Percentiles rank a stretch among this genome's conserved stretches.
Evolutionary conservation across 768 basidiomycete species (phyloP).

Genomic region (Suillus plorans): DNA sequence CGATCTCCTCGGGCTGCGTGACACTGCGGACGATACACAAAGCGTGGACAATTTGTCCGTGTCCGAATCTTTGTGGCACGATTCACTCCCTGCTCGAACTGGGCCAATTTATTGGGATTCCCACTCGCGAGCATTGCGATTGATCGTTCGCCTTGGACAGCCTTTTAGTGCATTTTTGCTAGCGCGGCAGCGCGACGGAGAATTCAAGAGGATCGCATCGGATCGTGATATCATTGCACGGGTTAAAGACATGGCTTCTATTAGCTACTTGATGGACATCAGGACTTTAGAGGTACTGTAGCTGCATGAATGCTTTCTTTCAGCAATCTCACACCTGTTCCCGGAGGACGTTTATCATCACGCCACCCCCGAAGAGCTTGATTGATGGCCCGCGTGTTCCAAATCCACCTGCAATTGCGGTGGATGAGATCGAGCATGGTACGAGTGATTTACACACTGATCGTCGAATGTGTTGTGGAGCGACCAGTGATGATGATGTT

Average conservation of each 20-base stretch:
- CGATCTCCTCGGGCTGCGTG: neutral
- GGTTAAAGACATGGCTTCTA: neutral
- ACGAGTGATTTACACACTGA: too few species aligned
- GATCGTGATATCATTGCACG: neutral
- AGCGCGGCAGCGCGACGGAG: neutral
- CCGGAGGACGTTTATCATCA: too few species aligned
- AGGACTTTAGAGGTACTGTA: neutral
- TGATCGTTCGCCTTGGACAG: neutral
- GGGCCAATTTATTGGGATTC: neutral
- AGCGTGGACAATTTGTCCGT: neutral
- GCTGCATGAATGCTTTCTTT: neutral
- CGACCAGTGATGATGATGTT: too few species aligned
- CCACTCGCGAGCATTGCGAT: neutral
- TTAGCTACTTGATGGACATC: neutral
- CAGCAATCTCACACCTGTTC: too few species aligned
- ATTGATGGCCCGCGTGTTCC: too few species aligned
- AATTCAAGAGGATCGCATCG: neutral
- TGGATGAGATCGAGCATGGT: too few species aligned
- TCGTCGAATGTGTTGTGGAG: too few species aligned
- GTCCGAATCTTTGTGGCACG: neutral
- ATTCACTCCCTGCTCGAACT: neutral
- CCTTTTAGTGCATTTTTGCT: neutral
- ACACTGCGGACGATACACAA: neutral
- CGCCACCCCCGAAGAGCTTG: too few species aligned
- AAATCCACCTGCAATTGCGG: too few species aligned